Conservation (phyloP, 257 asterid genomes). For the Prunella vulgaris region DNA sequence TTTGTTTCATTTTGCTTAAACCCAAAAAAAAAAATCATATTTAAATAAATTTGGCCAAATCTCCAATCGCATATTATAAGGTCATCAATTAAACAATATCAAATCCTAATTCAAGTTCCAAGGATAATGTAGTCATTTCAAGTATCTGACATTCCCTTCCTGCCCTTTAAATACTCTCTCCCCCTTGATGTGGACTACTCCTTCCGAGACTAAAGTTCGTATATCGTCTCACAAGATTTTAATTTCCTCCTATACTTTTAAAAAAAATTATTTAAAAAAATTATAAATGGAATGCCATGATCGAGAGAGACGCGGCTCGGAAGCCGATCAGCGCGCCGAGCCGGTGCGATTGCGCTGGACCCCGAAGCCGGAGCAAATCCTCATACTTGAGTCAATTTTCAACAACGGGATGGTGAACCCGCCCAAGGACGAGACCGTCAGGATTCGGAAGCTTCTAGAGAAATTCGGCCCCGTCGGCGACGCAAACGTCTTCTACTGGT, state of each 20-base stretch:
- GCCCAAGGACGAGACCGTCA: constrained; percentile 59
- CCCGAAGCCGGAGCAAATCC: constrained; percentile 82
- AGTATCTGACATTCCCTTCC: constrained; percentile 22
- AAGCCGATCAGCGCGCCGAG: constrained; percentile 22
- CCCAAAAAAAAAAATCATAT: too few species aligned
- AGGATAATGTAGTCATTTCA: constrained; percentile 29
- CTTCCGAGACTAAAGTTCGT: neutral
- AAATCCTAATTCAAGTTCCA: neutral
- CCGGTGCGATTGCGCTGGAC: constrained; percentile 69
- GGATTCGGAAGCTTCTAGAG: constrained; percentile 59
- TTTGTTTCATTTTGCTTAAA: too few species aligned
- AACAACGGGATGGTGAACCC: constrained; percentile 85
- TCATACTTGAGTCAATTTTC: constrained; percentile 72
- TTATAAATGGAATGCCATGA: neutral
- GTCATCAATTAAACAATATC: too few species aligned
- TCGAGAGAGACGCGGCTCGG: neutral
- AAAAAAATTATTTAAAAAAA: too few species aligned
- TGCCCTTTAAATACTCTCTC: constrained; percentile 31
- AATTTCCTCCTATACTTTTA: neutral
- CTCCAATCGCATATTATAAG: constrained; percentile 1
- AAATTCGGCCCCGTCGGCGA: constrained; percentile 77
- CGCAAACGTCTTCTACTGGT: constrained; percentile 87
- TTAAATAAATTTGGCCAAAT: neutral
- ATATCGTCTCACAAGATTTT: neutral
- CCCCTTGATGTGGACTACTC: constrained; percentile 28